phyloP scores from a whole-genome alignment of 192 early-diverging fungal species.

The Jimgerdemannia flammicorona region DNA sequence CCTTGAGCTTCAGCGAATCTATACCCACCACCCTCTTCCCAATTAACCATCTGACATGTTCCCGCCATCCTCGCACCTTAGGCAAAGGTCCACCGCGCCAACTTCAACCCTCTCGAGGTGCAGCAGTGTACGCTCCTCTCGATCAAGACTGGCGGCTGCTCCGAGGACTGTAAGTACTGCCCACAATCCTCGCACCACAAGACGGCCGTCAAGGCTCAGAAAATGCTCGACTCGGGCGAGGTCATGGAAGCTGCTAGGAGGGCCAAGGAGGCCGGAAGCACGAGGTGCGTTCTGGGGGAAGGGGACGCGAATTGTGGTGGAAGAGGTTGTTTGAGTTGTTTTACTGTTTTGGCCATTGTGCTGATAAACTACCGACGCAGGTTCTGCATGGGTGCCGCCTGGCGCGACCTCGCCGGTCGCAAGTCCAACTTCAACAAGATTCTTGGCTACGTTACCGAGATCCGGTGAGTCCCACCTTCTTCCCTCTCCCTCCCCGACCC shows the following conservation, averaged over 20 bases:
- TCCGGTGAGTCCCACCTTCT: conserved; percentile 43
- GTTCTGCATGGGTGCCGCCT: conserved; percentile 88
- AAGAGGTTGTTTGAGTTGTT: too few relatives aligned
- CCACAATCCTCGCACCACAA: conserved; percentile 75
- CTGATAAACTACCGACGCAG: background rate
- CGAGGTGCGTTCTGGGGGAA: conserved; percentile 34
- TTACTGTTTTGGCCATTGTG: background rate
- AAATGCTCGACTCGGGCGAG: conserved; percentile 65
- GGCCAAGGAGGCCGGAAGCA: conserved; percentile 74
- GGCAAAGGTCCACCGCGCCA: conserved; percentile 71
- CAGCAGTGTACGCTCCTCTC: conserved; percentile 78
- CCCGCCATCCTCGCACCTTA: conserved; percentile 16
- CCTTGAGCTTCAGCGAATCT: background rate
- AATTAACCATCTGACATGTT: background rate
- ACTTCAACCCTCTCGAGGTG: conserved; percentile 65
- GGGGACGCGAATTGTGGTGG: too few relatives aligned
- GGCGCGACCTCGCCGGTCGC: conserved; percentile 75
- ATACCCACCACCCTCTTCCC: background rate
- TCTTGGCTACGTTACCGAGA: conserved; percentile 67
- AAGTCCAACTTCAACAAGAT: conserved; percentile 83
- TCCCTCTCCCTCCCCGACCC: conserved; percentile 2
- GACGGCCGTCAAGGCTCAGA: conserved; percentile 63
- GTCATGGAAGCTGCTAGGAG: conserved; percentile 66
- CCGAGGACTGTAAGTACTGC: conserved; percentile 82
- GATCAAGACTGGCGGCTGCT: conserved; percentile 84